These are phyloP conservation scores for Hygrophila difformis DNA, from an alignment of 257 asterid genomes.

Conservation along the genomic window DNA sequence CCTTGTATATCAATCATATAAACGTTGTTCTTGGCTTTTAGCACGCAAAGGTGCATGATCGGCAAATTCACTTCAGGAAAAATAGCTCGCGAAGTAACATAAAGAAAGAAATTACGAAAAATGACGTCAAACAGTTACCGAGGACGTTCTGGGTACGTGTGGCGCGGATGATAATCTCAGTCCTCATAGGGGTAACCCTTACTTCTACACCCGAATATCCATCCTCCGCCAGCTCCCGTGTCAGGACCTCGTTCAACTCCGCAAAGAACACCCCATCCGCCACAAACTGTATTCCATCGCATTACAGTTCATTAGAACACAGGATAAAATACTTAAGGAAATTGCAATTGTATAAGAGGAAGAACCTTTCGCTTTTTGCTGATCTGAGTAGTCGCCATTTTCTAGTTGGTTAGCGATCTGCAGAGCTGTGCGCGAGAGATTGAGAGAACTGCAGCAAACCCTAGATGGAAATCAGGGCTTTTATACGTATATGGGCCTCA, in stretches of 20 bases:
- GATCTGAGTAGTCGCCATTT: constrained; percentile 39
- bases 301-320: neutral
- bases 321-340: neutral
- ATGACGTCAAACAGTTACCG: constrained; percentile 18
- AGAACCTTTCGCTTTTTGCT: constrained; percentile 44
- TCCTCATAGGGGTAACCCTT: constrained; percentile 70
- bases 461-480: too few species aligned
- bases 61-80: neutral
- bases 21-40: too few species aligned
- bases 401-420: neutral
- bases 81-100: too few species aligned
- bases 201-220: constrained; percentile 82
- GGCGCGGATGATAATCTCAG: constrained; percentile 75
- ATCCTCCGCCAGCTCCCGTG: constrained; percentile 60
- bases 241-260: constrained; percentile 58
- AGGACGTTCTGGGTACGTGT: constrained; percentile 77
- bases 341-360: too few species aligned
- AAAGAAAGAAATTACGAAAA: neutral
- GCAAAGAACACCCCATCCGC: constrained; percentile 70
- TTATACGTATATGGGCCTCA: too few species aligned
- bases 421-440: neutral
- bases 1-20: too few species aligned
- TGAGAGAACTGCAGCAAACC: neutral
- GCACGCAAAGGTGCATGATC: too few species aligned
- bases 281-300: constrained; percentile 33